Conservation (phyloP, 2,329 filamentous ascomycete genomes). For the Pezicula radicicola region DNA sequence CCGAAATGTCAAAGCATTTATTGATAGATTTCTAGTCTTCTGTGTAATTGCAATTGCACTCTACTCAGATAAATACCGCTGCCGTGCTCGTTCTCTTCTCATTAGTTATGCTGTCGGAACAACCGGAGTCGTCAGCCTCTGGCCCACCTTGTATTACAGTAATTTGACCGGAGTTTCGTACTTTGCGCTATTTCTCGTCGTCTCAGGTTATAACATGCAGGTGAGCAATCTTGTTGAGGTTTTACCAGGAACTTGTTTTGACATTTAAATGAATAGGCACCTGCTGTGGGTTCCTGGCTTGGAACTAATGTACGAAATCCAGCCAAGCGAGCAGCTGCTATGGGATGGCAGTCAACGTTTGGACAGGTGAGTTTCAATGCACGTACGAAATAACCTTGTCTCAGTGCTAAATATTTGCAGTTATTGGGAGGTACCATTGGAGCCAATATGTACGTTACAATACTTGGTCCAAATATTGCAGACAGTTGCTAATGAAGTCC, state of each 20-base stretch:
- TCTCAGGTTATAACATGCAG: conserved; percentile 80
- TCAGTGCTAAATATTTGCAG: neutral
- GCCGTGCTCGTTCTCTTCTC: conserved; percentile 6
- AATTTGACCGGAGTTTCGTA: conserved; percentile 63
- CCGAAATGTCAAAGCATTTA: too few relatives aligned
- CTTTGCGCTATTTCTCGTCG: conserved; percentile 76
- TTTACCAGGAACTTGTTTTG: neutral
- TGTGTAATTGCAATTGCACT: conserved; percentile 5
- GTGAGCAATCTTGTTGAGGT: conserved; percentile 73
- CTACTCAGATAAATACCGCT: conserved; percentile 7
- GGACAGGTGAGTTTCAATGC: conserved; percentile 26
- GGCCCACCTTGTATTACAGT: conserved; percentile 5
- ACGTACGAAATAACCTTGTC: neutral
- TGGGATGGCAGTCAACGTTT: conserved; percentile 26
- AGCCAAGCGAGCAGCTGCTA: conserved; percentile 24
- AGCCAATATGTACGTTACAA: conserved; percentile 7
- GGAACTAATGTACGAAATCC: conserved; percentile 24
- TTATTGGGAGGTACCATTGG: conserved; percentile 7
- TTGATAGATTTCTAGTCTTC: neutral
- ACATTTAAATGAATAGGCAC: neutral
- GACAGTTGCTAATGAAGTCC: too few relatives aligned
- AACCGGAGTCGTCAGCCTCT: conserved; percentile 5
- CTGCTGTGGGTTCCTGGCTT: conserved; percentile 48
- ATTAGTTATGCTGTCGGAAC: conserved; percentile 6
- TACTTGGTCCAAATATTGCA: too few relatives aligned